Evolutionary conservation across 2,329 filamentous ascomycete species (phyloP), one percentile per base, ranked within the genome.

Genomic region (Xylariaceae sp.): DNA sequence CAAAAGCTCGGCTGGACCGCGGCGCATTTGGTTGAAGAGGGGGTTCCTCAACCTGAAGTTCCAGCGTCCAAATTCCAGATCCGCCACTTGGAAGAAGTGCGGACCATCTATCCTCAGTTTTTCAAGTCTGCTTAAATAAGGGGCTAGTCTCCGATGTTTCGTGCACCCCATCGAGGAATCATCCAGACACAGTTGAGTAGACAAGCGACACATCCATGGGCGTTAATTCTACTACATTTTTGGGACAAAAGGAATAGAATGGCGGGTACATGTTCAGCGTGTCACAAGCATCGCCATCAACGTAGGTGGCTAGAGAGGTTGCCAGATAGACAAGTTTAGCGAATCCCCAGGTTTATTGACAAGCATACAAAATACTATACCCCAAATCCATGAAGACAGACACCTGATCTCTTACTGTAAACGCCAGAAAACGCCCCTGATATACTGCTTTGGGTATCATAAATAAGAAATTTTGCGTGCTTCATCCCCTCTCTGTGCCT

Each of bases 1-100:
- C 81, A 88, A 64, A 83, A 85, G 39, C 81, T 92, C 63, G 94
- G 94, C 17, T 99, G 94, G 94, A 90, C 85, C 10, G 85, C 88
- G 0, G 89, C 84, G 4, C 94, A 97, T 74, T 81, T 97, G 18
- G 85, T 97, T 4, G 94, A 97, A 71, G 85, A 89, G 41, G 83
- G 82, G 5, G 79, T 91, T 39, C 76, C 82, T 13, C 72, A 81
- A 8, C 92, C 92, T 1, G 73, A 75, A 18, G 80, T 78, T 4
- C 84, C 82, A 61, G 88, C 88, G 3, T 88, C 87, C 44, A 83
- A 89, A 67, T 85, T 89, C 72, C 87, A 92, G 71, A 89, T 99
- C 65, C 80, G 82, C 50, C 82, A 85, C 69, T 76, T 99, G 34
- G 80, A 89, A 64, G 89, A 97, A 69, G 76, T 99, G 59, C 84